Conservation (phyloP, 208 protist genomes). For the Trypanosomatidae sp. region DNA sequence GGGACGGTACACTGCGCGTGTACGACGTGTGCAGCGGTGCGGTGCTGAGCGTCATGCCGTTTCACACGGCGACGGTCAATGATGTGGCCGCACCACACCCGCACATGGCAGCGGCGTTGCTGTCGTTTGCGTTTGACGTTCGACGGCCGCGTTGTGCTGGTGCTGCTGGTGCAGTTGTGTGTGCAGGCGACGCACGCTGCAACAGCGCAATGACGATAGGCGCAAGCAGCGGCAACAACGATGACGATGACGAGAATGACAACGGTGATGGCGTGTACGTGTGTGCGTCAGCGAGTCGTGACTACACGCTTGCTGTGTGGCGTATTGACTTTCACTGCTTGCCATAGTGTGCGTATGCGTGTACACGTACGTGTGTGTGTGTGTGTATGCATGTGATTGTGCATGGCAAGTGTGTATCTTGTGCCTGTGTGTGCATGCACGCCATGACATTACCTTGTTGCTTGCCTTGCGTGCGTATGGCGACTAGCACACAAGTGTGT, state of each 20-base stretch:
- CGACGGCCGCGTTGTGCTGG: constrained; percentile 15
- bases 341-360: not conserved
- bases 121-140: constrained; percentile 57
- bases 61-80: constrained; percentile 41
- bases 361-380: not conserved
- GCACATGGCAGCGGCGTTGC: constrained; percentile 5
- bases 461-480: not conserved
- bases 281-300: constrained; percentile 51
- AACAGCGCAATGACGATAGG: not conserved
- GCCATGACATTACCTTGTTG: not conserved
- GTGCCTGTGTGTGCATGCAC: not conserved
- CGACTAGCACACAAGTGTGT: not conserved
- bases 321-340: constrained; percentile 34
- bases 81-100: constrained; percentile 17
- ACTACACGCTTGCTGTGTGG: constrained; percentile 54
- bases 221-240: too few species aligned
- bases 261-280: constrained; percentile 27
- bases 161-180: not conserved
- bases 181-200: not conserved
- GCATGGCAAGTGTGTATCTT: not conserved
- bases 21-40: constrained; percentile 30
- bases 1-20: constrained; percentile 64
- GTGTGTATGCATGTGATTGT: not conserved
- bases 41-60: constrained; percentile 42
- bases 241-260: not conserved